Base-by-base conservation (phyloP, 2,329 filamentous ascomycete genomes). In the Incumbomyces lentus region DNA sequence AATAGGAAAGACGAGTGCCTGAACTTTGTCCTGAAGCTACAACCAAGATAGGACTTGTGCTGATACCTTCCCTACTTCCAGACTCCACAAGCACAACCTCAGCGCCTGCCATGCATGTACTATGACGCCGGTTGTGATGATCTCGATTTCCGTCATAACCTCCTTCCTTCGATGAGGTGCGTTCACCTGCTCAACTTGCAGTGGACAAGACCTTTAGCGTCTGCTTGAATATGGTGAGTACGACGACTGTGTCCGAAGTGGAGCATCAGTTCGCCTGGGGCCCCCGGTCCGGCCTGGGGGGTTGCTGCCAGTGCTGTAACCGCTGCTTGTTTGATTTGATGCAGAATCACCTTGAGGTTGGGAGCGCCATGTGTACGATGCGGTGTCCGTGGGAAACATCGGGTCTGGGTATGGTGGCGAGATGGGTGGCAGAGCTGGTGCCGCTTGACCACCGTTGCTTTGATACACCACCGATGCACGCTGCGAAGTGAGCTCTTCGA, bases 401-500 rank as follows among this genome's bases (percentile, higher is more conserved):
- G 40, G 40, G 22, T 40, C 30, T 22, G 40, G 17, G 26, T 14
- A 19, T 6, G 16, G 8, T 13, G 6, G 33, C 12, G 22, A 33
- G 16, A 31, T 22, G 13, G 26, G 26, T 11, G 33, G 18, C 6
- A 45, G 14, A 17, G 17, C 34, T 32, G 12, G 30, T n/a, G 14
- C 40, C 19, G 30, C 14, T 22, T 34, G 16, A 14, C 38, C 42
- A 29, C 34, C 34, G 30, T 34, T 30, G 32, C 29, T 14, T 37
- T 49, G 32, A 46, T 38, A 10, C 29, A 22, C 13, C 51, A 38
- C 16, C 13, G 46, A 48, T 5, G 39, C 34, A n/a, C 54, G 47
- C 31, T 44, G 49, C 10, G 18, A 31, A 4, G 48, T 31, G 47
- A 57, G 26, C 4, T 53, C 49, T 26, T 32, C 44, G 33, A 57